Conservation (phyloP, 2,329 filamentous ascomycete species). For the Claviceps sorghi region DNA sequence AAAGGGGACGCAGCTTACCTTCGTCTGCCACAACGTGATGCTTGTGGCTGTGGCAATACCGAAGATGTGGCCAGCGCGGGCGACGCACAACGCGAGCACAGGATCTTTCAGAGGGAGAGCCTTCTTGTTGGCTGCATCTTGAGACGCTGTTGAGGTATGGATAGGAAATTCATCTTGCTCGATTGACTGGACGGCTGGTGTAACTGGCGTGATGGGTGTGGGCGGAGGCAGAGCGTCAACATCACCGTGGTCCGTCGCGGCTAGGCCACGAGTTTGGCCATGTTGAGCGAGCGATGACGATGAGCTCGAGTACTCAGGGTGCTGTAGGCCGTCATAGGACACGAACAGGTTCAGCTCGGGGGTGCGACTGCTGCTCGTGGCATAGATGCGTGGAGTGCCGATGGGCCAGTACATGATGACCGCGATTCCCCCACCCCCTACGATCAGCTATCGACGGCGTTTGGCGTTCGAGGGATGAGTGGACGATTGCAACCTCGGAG, state of each 20-base stretch:
- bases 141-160: constrained; percentile 11
- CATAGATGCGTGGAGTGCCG: constrained; percentile 70
- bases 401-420: constrained; percentile 79
- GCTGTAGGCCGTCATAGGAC: constrained; percentile 45
- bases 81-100: constrained; percentile 61
- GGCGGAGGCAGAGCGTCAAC: constrained; percentile 20
- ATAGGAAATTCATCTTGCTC: constrained; percentile 34
- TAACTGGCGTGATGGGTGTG: constrained; percentile 40
- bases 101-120: constrained; percentile 41
- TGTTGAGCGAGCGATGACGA: constrained; percentile 4
- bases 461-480: constrained; percentile 6
- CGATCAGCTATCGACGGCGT: constrained; percentile 6
- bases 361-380: constrained; percentile 53
- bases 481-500: constrained; percentile 10
- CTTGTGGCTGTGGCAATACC: constrained; percentile 73
- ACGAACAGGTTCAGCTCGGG: constrained; percentile 34
- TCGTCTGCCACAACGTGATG: constrained; percentile 93
- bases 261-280: constrained; percentile 12
- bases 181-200: constrained; percentile 43
- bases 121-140: constrained; percentile 13
- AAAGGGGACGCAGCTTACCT: constrained; percentile 38
- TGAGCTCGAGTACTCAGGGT: constrained; percentile 17
- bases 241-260: constrained; percentile 18
- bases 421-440: constrained; percentile 14
- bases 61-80: constrained; percentile 69